Evolutionary conservation across 768 basidiomycete species (phyloP).

Genomic region (Russula earlei): DNA sequence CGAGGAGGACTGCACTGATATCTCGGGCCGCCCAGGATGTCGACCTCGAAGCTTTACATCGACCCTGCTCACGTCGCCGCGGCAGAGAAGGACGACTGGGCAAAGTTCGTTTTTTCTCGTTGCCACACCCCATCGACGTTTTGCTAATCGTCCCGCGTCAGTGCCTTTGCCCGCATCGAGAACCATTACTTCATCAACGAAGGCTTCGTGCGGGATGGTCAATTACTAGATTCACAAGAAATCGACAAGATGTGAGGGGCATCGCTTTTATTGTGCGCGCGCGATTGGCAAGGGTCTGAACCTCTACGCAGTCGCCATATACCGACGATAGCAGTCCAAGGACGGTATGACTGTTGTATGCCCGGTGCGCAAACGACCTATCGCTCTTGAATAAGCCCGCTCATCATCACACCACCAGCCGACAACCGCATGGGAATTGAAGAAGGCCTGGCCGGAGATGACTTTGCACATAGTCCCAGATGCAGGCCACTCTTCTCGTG

Average conservation of each 20-base stretch:
- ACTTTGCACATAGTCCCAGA: slow-evolving; percentile 69
- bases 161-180: slow-evolving; percentile 82
- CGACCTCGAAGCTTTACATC: slow-evolving; percentile 64
- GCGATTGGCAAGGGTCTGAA: neutral
- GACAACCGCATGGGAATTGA: slow-evolving; percentile 71
- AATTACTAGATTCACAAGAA: slow-evolving; percentile 71
- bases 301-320: slow-evolving; percentile 64
- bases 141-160: slow-evolving; percentile 24
- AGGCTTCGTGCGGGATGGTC: slow-evolving; percentile 85
- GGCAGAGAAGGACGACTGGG: slow-evolving; percentile 65
- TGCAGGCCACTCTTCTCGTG: slow-evolving; percentile 81
- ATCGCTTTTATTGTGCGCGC: neutral
- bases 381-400: neutral
- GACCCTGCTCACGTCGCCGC: slow-evolving; percentile 59
- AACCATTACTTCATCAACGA: slow-evolving; percentile 88
- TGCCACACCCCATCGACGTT: neutral
- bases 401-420: slow-evolving; percentile 33
- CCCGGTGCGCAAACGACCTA: slow-evolving; percentile 40
- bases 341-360: slow-evolving; percentile 87
- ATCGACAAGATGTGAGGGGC: slow-evolving; percentile 76
- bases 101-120: slow-evolving; percentile 45
- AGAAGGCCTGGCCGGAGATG: slow-evolving; percentile 78
- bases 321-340: slow-evolving; percentile 73
- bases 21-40: slow-evolving; percentile 54
- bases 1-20: neutral